These are phyloP conservation scores for Geoglossum glabrum DNA, from an alignment of 495 filamentous ascomycete genomes.

Conservation along the genomic window DNA sequence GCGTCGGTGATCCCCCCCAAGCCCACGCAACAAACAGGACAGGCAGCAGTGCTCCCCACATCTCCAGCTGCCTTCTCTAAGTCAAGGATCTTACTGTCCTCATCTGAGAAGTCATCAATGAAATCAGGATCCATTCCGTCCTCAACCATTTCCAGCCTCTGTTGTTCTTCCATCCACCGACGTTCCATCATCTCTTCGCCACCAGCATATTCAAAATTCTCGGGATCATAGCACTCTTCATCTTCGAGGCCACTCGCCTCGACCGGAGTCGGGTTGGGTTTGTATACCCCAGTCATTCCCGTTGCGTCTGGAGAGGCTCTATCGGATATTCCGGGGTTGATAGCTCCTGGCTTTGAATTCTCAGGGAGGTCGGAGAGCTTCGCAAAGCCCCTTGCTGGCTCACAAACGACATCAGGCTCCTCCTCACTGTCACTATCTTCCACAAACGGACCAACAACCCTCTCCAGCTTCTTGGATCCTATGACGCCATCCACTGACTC, in stretches of 20 bases:
- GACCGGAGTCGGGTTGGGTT: conserved; percentile 32
- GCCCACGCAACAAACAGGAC: conserved; percentile 55
- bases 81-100: conserved; percentile 6
- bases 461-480: conserved; percentile 6
- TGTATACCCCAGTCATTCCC: neutral
- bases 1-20: conserved; percentile 37
- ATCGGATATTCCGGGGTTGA: neutral
- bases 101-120: conserved; percentile 7
- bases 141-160: conserved; percentile 32
- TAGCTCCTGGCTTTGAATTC: neutral
- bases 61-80: conserved; percentile 14
- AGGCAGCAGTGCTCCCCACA: conserved; percentile 20
- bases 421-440: conserved; percentile 51
- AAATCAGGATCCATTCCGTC: conserved; percentile 21
- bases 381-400: neutral
- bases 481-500: neutral
- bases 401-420: conserved; percentile 12
- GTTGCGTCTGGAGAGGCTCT: neutral
- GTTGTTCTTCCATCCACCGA: conserved; percentile 41
- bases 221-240: conserved; percentile 46
- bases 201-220: conserved; percentile 21
- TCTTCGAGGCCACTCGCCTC: conserved; percentile 33
- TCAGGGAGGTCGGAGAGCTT: too few relatives aligned
- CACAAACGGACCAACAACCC: conserved; percentile 33
- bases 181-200: conserved; percentile 44